phyloP scores from a whole-genome alignment of 371 early-diverging fungal genomes.

The Dentiscutata heterogama region DNA sequence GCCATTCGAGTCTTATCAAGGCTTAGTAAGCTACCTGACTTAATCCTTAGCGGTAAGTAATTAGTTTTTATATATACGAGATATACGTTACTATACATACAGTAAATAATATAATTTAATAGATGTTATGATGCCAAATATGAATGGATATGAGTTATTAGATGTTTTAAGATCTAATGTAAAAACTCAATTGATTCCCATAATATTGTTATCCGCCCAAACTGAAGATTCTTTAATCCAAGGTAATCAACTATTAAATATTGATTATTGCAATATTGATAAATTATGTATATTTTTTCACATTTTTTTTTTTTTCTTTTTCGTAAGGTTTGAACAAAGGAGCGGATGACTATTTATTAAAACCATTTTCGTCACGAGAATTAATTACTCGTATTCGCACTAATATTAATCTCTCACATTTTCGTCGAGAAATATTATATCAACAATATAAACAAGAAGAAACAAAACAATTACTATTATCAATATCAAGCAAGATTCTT shows the following conservation, averaged over 20 bases:
- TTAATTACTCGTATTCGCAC: slow-evolving; percentile 53
- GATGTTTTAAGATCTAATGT: slow-evolving; percentile 50
- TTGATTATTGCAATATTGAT: too few relatives aligned
- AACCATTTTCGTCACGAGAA: slow-evolving; percentile 62
- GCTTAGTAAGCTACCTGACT: slow-evolving; percentile 47
- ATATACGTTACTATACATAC: slow-evolving; percentile 61
- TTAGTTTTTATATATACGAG: slow-evolving; percentile 51
- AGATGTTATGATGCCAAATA: background rate
- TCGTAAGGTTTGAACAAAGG: slow-evolving; percentile 49
- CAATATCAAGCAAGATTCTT: slow-evolving; percentile 53
- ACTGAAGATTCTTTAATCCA: slow-evolving; percentile 61
- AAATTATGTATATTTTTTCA: too few relatives aligned
- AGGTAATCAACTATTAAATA: background rate
- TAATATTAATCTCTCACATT: too few relatives aligned
- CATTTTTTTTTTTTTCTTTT: background rate
- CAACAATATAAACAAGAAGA: slow-evolving; percentile 25
- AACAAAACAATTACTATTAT: slow-evolving; percentile 53
- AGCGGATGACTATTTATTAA: slow-evolving; percentile 60
- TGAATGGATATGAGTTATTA: slow-evolving; percentile 41
- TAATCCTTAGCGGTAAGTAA: slow-evolving; percentile 53
- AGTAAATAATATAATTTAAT: slow-evolving; percentile 52
- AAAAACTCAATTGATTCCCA: slow-evolving; percentile 54
- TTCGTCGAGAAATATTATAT: background rate
- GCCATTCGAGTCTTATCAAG: slow-evolving; percentile 54
- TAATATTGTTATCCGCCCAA: slow-evolving; percentile 61